Conservation (phyloP, 1,284 basidiomycete species). For the Porodaedalea pini region DNA sequence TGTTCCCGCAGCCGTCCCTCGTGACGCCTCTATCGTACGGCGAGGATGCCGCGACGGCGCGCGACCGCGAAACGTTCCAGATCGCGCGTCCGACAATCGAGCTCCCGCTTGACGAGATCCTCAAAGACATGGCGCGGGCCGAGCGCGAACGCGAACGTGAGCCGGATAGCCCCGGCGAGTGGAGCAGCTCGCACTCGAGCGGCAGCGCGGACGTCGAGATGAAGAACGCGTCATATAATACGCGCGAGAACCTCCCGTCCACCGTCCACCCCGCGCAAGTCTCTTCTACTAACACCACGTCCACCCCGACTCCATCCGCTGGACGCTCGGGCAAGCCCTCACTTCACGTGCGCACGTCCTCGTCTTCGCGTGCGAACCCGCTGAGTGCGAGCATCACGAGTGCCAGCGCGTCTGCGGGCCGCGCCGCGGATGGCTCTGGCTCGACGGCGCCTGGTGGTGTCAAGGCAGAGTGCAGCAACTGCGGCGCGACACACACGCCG, state of each 20-base stretch:
- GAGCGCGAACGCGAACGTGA: constrained; percentile 1
- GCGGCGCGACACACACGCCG: constrained; percentile 78
- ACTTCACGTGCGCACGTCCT: constrained; percentile 5
- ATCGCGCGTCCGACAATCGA: constrained; percentile 76
- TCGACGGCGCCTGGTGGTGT: constrained; percentile 64
- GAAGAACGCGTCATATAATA: background rate
- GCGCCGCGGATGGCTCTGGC: background rate
- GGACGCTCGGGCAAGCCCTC: constrained; percentile 13
- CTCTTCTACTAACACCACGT: background rate
- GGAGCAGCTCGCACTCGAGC: constrained; percentile 19
- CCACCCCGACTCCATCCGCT: background rate
- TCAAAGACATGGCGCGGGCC: constrained; percentile 35
- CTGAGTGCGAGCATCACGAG: constrained; percentile 49
- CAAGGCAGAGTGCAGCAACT: constrained; percentile 80
- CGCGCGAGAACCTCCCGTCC: constrained; percentile 5
- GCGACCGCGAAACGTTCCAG: constrained; percentile 48
- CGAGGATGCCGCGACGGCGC: constrained; percentile 51
- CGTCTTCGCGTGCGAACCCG: background rate
- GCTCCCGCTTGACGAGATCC: constrained; percentile 72
- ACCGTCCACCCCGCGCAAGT: constrained; percentile 16
- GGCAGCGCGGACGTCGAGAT: background rate
- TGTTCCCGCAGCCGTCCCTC: constrained; percentile 60
- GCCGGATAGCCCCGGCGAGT: constrained; percentile 22
- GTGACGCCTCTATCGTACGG: constrained; percentile 70
- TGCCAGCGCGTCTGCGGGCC: constrained; percentile 34